Evolutionary conservation across 257 asterid species (phyloP).

Genomic region (Lantana camara): DNA sequence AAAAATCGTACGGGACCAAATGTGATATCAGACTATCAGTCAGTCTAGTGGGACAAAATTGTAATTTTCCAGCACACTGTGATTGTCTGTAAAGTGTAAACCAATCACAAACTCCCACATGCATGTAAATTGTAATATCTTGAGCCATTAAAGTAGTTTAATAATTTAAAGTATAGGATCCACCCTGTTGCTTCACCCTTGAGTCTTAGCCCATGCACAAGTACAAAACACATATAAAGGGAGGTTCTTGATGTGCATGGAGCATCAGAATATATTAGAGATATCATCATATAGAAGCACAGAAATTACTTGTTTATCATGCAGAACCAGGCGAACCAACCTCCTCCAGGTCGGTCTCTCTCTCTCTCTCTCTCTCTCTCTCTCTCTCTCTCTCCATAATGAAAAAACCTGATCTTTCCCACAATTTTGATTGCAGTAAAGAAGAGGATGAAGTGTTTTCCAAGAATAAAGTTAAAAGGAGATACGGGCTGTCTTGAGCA

Average conservation of each 20-base stretch:
- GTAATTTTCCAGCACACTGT: no score
- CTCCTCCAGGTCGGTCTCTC: slow-evolving; percentile 49
- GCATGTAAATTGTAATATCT: no score
- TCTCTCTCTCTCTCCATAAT: not conserved
- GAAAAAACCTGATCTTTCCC: not conserved
- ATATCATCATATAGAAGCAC: not conserved
- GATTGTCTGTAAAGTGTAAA: no score
- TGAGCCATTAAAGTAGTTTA: no score
- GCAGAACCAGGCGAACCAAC: slow-evolving; percentile 46
- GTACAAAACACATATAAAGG: slow-evolving; percentile 7
- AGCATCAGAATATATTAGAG: not conserved
- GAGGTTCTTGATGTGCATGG: not conserved
- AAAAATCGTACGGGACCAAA: no score
- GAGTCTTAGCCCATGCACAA: not conserved
- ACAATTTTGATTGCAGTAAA: slow-evolving; percentile 33
- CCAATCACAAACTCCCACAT: no score
- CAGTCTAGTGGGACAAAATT: no score
- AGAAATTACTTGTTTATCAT: slow-evolving; percentile 26
- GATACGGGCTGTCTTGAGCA: slow-evolving; percentile 75
- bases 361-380: slow-evolving; percentile 6
- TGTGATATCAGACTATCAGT: no score
- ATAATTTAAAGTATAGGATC: no score
- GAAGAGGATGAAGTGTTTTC: slow-evolving; percentile 52
- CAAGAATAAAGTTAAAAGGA: slow-evolving; percentile 60
- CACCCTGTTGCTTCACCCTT: no score